A percentile compares a stretch with the other conserved stretches of the same genome.
Evolutionary conservation across 2,329 filamentous ascomycete genomes (phyloP).

Genomic region (Epichloe bromicola): DNA sequence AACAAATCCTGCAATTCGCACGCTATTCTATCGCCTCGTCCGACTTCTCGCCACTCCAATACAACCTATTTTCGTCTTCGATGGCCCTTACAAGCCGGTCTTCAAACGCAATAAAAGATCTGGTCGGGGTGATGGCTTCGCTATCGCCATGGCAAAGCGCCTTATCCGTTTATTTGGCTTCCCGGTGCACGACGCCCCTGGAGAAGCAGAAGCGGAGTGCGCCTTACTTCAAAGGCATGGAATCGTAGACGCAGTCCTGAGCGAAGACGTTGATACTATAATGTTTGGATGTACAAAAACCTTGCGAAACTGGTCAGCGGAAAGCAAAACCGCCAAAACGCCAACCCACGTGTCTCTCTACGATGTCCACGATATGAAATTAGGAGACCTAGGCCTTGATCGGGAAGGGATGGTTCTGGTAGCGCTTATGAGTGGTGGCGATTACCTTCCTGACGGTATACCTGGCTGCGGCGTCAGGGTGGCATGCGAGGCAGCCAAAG

Average conservation of each 20-base stretch:
- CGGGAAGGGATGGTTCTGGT: constrained; percentile 86
- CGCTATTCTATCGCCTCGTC: constrained; percentile 81
- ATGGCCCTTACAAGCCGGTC: constrained; percentile 70
- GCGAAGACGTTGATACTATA: constrained; percentile 90
- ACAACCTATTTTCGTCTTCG: constrained; percentile 81
- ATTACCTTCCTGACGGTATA: constrained; percentile 83
- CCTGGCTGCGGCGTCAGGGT: constrained; percentile 77
- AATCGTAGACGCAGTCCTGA: constrained; percentile 84
- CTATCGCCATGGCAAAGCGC: constrained; percentile 67
- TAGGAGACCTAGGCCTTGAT: constrained; percentile 50
- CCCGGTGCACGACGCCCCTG: constrained; percentile 71
- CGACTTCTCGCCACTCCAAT: constrained; percentile 66
- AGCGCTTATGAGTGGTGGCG: constrained; percentile 87
- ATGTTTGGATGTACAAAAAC: constrained; percentile 87
- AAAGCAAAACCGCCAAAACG: constrained; percentile 48
- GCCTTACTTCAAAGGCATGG: constrained; percentile 71
- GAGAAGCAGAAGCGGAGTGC: constrained; percentile 93
- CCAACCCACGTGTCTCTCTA: constrained; percentile 85
- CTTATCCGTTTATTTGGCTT: constrained; percentile 79
- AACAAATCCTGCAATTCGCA: constrained; percentile 78
- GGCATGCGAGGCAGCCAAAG: constrained; percentile 79
- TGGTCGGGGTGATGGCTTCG: constrained; percentile 49
- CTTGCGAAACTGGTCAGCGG: constrained; percentile 71
- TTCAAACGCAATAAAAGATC: constrained; percentile 81
- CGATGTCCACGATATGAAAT: constrained; percentile 42